Conservation (phyloP, 306 rosid genomes). For the Cicer cuneatum region DNA sequence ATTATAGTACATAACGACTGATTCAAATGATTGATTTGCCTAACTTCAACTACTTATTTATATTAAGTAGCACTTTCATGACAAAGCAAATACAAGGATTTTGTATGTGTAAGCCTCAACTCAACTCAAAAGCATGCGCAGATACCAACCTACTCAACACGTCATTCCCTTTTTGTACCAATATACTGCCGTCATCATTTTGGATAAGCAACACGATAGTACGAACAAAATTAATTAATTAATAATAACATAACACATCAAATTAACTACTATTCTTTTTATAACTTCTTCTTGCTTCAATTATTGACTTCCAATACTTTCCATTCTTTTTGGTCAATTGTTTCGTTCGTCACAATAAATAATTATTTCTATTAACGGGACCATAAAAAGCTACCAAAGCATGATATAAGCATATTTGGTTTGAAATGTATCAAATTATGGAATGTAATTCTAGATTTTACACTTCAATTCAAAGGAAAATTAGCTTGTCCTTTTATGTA, state of each 20-base stretch:
- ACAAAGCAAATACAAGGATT: constrained; percentile 41
- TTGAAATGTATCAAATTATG: constrained; percentile 18
- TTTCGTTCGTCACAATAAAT: constrained; percentile 41
- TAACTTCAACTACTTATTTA: background rate
- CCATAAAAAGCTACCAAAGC: constrained; percentile 29
- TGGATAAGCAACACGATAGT: constrained; percentile 54
- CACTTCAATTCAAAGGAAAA: constrained; percentile 20
- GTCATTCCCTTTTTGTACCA: constrained; percentile 39
- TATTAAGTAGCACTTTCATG: constrained; percentile 38
- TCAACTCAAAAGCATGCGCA: constrained; percentile 36
- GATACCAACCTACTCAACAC: constrained; percentile 42
- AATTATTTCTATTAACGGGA: constrained; percentile 13
- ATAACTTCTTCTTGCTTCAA: constrained; percentile 41
- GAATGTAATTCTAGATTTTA: constrained; percentile 28
- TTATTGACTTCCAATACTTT: constrained; percentile 43
- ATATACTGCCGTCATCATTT: constrained; percentile 46
- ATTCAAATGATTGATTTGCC: constrained; percentile 37
- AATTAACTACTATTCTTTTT: constrained; percentile 34
- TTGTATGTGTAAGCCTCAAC: constrained; percentile 26
- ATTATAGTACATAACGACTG: constrained; percentile 3
- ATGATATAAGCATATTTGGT: constrained; percentile 32
- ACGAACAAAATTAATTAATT: background rate
- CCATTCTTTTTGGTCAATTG: constrained; percentile 3
- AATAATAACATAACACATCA: background rate
- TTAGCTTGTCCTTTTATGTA: constrained; percentile 4